Evolutionary conservation across 2,329 filamentous ascomycete genomes (phyloP).

Genomic region (Pseudogymnoascus sp.): DNA sequence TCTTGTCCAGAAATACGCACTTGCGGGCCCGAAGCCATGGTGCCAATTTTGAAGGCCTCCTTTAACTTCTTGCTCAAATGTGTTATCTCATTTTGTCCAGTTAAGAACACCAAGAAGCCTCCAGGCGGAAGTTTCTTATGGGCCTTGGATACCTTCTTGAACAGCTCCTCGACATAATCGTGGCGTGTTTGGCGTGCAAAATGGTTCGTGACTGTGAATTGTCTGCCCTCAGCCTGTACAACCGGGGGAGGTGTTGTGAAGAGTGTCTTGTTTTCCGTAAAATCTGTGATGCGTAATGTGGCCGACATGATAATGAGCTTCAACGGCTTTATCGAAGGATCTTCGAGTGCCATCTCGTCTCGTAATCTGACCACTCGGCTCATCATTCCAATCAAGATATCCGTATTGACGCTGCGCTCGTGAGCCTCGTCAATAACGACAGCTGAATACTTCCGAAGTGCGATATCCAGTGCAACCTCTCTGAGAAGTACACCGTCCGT

Average conservation of each 20-base stretch:
- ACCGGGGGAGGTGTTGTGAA: constrained; percentile 76
- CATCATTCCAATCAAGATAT: constrained; percentile 95
- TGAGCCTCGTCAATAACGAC: constrained; percentile 96
- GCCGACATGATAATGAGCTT: constrained; percentile 99
- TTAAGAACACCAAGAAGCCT: constrained; percentile 88
- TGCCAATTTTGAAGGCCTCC: constrained; percentile 46
- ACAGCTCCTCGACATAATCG: constrained; percentile 88
- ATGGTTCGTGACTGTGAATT: constrained; percentile 83
- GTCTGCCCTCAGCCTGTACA: constrained; percentile 82
- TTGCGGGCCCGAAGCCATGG: constrained; percentile 47
- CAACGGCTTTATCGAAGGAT: constrained; percentile 65
- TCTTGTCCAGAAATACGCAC: constrained; percentile 72
- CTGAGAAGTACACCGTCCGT: constrained; percentile 92
- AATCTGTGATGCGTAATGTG: constrained; percentile 82
- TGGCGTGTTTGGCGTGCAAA: constrained; percentile 75
- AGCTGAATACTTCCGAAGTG: constrained; percentile 81
- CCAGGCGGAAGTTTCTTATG: constrained; percentile 86
- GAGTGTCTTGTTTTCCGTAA: constrained; percentile 73
- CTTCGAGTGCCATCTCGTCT: constrained; percentile 64
- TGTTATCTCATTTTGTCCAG: constrained; percentile 85
- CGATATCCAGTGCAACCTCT: constrained; percentile 84
- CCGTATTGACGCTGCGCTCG: constrained; percentile 94
- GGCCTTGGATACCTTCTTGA: constrained; percentile 76
- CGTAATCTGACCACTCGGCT: constrained; percentile 85
- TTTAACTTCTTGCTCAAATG: constrained; percentile 75